A percentile compares a stretch with the other conserved stretches of the same genome.
Evolutionary conservation across 371 early-diverging fungal genomes (phyloP).

Genomic region (Apophysomyces sp.): DNA sequence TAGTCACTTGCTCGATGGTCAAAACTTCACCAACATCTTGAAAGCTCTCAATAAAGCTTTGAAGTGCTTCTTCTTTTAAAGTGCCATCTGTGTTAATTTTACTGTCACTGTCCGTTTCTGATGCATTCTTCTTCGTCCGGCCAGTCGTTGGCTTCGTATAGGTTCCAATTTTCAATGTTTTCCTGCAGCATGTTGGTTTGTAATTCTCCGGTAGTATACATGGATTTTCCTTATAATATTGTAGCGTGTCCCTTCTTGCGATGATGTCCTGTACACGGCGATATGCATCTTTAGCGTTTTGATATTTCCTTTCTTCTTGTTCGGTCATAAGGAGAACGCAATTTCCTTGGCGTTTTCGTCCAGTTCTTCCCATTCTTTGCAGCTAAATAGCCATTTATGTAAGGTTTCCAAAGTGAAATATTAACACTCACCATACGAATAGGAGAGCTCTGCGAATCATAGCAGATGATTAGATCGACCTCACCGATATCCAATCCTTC

Average conservation of each 20-base stretch:
- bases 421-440: slow-evolving; percentile 67
- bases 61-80: slow-evolving; percentile 4
- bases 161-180: slow-evolving; percentile 24
- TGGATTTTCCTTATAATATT: slow-evolving; percentile 26
- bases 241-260: slow-evolving; percentile 13
- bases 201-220: slow-evolving; percentile 48
- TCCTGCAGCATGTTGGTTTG: slow-evolving; percentile 41
- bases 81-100: slow-evolving; percentile 15
- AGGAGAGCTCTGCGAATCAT: slow-evolving; percentile 83
- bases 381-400: slow-evolving; percentile 42
- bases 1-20: slow-evolving; percentile 11
- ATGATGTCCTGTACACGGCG: slow-evolving; percentile 55
- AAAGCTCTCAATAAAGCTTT: slow-evolving; percentile 9
- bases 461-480: slow-evolving; percentile 92
- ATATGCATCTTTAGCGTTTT: slow-evolving; percentile 61
- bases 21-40: neutral
- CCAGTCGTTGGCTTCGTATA: slow-evolving; percentile 9
- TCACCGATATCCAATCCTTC: slow-evolving; percentile 98
- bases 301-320: slow-evolving; percentile 73
- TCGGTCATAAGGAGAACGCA: slow-evolving; percentile 82
- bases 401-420: neutral
- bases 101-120: neutral
- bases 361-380: slow-evolving; percentile 95
- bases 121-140: neutral
- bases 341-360: slow-evolving; percentile 85